phyloP scores from a whole-genome alignment of 306 rosid species.

The Alnus glutinosa region DNA sequence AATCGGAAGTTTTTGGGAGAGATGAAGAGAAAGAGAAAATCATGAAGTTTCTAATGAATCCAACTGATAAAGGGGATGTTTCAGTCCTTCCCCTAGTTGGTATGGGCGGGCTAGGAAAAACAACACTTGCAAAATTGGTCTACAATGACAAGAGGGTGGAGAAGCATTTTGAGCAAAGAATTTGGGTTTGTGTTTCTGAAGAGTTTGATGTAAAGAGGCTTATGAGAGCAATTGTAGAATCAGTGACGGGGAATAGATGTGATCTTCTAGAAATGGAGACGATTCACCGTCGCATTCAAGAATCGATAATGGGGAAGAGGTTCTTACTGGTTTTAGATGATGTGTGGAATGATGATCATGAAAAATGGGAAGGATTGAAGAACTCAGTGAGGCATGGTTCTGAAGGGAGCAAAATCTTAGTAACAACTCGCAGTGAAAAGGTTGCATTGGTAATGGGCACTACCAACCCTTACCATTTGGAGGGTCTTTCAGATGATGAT shows the following conservation, averaged over 20 bases:
- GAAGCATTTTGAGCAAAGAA: background rate
- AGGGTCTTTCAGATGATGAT: background rate
- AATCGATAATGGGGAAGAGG: background rate
- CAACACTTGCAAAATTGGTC: background rate
- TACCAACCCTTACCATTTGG: background rate
- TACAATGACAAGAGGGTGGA: background rate
- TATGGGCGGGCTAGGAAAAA: background rate
- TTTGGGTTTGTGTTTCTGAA: background rate
- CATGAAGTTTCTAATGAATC: background rate
- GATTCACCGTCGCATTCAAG: no score
- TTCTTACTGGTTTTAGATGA: background rate
- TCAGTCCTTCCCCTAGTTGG: background rate
- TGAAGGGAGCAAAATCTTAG: constrained; percentile 7
- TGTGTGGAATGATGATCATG: background rate
- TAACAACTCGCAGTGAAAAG: constrained; percentile 19
- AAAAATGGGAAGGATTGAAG: constrained; percentile 1
- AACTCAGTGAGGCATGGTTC: constrained; percentile 1
- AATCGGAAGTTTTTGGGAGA: constrained; percentile 12
- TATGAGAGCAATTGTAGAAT: background rate
- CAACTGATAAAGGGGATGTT: background rate
- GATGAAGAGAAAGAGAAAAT: constrained; percentile 5
- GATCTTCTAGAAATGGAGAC: no score
- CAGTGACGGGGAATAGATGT: background rate
- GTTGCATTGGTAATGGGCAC: constrained; percentile 14
- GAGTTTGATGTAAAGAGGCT: background rate